Evolutionary conservation across 2,329 filamentous ascomycete genomes (phyloP).

Genomic region (Beauveria varroae): DNA sequence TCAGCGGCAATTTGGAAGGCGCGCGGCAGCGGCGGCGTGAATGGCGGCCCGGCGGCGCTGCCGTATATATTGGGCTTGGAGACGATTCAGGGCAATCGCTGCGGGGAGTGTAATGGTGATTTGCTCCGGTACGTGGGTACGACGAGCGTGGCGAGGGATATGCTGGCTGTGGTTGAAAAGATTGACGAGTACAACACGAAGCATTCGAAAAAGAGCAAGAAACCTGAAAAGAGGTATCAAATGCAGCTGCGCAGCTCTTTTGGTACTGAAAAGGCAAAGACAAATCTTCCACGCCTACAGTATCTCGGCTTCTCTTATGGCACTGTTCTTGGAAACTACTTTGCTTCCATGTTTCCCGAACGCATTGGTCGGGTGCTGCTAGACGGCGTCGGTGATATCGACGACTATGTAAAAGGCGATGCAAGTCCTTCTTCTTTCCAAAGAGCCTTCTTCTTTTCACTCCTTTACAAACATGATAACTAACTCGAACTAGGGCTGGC

Average conservation of each 20-base stretch:
- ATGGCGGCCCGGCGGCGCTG: constrained; percentile 15
- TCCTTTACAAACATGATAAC: not conserved
- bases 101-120: constrained; percentile 19
- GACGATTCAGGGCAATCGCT: constrained; percentile 23
- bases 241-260: constrained; percentile 14
- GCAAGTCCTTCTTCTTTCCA: constrained; percentile 17
- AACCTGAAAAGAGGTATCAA: not conserved
- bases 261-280: not conserved
- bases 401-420: constrained; percentile 26
- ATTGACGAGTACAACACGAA: constrained; percentile 26
- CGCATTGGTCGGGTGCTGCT: constrained; percentile 34
- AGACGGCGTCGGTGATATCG: constrained; percentile 29
- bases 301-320: constrained; percentile 46
- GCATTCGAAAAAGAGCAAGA: not conserved
- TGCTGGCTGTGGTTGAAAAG: constrained; percentile 37
- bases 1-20: constrained; percentile 22
- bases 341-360: constrained; percentile 28
- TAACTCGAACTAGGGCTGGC: constrained; percentile 23
- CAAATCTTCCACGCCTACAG: constrained; percentile 25
- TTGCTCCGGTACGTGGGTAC: constrained; percentile 29
- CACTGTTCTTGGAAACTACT: constrained; percentile 27
- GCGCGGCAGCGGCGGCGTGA: constrained; percentile 23
- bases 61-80: constrained; percentile 21
- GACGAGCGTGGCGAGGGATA: constrained; percentile 33
- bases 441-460: not conserved